A percentile compares a stretch with the other conserved stretches of the same genome.
These are phyloP conservation scores for Penicillium coffeae DNA, from an alignment of 495 filamentous ascomycete genomes.

Conservation along the genomic window DNA sequence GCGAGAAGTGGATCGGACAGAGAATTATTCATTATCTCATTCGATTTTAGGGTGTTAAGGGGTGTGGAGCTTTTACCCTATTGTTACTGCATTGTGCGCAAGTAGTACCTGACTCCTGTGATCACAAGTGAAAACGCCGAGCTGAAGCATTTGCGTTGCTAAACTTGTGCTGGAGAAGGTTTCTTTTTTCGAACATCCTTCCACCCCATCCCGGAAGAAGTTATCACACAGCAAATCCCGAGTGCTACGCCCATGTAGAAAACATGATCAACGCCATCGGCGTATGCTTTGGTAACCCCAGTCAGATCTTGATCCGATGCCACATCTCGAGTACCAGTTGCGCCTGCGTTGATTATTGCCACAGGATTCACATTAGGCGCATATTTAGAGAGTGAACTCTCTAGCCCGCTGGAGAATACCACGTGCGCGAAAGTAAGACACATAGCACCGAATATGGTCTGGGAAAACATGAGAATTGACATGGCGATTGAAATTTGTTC, in stretches of 20 bases:
- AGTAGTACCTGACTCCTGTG: no score
- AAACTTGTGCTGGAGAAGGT: no score
- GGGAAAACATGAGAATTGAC: constrained; percentile 48
- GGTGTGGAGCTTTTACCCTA: no score
- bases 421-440: constrained; percentile 45
- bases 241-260: constrained; percentile 39
- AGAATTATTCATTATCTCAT: no score
- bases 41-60: no score
- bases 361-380: constrained; percentile 37
- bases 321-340: constrained; percentile 32
- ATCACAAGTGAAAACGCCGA: no score
- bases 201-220: constrained; percentile 51
- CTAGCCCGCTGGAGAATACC: constrained; percentile 45
- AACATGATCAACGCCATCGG: constrained; percentile 32
- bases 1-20: no score
- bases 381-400: constrained; percentile 23
- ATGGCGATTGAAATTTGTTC: constrained; percentile 46
- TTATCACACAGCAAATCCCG: constrained; percentile 22
- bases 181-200: constrained; percentile 48
- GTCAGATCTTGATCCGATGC: constrained; percentile 22
- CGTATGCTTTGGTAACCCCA: constrained; percentile 41
- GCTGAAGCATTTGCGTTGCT: no score
- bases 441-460: constrained; percentile 47
- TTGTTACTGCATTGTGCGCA: no score
- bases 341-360: constrained; percentile 37